Evolutionary conservation across 1,284 basidiomycete species (phyloP).

Genomic region (Ganoderma boninense): DNA sequence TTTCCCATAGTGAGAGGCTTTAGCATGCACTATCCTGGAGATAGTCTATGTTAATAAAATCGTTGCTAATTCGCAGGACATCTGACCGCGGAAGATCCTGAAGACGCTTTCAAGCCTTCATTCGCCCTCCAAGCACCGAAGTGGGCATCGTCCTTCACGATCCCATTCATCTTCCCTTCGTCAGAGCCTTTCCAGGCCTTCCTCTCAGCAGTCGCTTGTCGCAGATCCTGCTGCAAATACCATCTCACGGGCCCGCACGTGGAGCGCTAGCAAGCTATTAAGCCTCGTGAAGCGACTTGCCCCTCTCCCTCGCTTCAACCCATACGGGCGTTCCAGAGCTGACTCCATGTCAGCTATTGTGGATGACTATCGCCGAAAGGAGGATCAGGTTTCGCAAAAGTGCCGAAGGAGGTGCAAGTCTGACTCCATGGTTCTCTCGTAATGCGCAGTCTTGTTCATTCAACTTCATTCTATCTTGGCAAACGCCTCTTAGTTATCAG

Average conservation of each 20-base stretch:
- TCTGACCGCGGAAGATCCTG: not conserved
- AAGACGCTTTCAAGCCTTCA: not conserved
- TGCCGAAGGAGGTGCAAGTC: constrained; percentile 7
- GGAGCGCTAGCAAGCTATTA: constrained; percentile 12
- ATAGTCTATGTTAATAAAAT: not conserved
- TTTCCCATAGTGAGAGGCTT: not conserved
- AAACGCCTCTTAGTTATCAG: not conserved
- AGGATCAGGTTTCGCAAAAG: not conserved
- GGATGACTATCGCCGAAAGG: constrained; percentile 4
- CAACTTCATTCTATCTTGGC: not conserved
- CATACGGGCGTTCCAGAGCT: constrained; percentile 41
- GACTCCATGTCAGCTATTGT: constrained; percentile 44
- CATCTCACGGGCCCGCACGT: not conserved
- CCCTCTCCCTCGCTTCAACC: constrained; percentile 45
- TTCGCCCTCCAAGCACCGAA: not conserved
- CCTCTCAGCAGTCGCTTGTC: constrained; percentile 10
- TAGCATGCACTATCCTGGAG: not conserved
- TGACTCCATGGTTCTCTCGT: not conserved
- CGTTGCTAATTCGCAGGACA: not conserved
- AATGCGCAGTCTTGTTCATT: not conserved
- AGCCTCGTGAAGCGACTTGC: constrained; percentile 35
- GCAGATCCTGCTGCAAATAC: constrained; percentile 6
- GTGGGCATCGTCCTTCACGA: constrained; percentile 18
- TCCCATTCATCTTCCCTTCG: constrained; percentile 21
- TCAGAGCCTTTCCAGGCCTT: constrained; percentile 18